Evolutionary conservation across 495 filamentous ascomycete genomes (phyloP).

Genomic region (Lepidopterella palustris): DNA sequence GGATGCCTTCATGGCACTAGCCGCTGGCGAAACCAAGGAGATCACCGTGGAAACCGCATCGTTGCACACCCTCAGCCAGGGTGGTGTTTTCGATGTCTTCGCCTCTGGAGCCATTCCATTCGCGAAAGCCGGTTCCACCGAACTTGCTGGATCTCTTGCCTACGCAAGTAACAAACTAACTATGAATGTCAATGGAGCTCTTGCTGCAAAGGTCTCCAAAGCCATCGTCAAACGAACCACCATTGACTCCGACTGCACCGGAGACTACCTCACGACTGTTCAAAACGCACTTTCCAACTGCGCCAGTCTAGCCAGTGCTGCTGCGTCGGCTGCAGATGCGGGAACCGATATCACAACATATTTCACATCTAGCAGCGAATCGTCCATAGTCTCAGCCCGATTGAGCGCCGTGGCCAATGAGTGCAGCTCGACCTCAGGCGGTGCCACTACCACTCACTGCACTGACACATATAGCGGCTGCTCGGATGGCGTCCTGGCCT

Average conservation of each 20-base stretch:
- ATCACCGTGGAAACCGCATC: constrained; percentile 53
- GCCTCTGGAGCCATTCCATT: constrained; percentile 46
- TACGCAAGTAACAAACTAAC: constrained; percentile 43
- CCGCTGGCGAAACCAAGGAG: constrained; percentile 49
- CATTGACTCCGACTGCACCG: constrained; percentile 45
- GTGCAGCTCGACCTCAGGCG: constrained; percentile 40
- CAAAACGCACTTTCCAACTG: constrained; percentile 47
- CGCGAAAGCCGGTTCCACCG: constrained; percentile 43
- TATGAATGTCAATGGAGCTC: constrained; percentile 46
- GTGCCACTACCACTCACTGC: constrained; percentile 48
- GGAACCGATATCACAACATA: constrained; percentile 46
- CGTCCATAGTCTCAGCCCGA: constrained; percentile 47
- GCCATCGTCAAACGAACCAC: constrained; percentile 46
- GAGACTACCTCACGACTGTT: constrained; percentile 38
- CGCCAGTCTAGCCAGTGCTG: constrained; percentile 46
- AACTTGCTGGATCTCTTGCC: constrained; percentile 40
- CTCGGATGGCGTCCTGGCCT: constrained; percentile 48
- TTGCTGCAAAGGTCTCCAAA: constrained; percentile 39
- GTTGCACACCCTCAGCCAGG: constrained; percentile 49
- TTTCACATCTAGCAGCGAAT: constrained; percentile 46
- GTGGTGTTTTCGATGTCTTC: constrained; percentile 45
- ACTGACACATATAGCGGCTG: constrained; percentile 47
- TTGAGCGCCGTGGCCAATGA: constrained; percentile 47
- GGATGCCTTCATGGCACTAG: constrained; percentile 52
- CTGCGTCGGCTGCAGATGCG: constrained; percentile 46